These are phyloP conservation scores for Ustilago crameri DNA, from an alignment of 1,284 basidiomycete species.

Conservation along the genomic window DNA sequence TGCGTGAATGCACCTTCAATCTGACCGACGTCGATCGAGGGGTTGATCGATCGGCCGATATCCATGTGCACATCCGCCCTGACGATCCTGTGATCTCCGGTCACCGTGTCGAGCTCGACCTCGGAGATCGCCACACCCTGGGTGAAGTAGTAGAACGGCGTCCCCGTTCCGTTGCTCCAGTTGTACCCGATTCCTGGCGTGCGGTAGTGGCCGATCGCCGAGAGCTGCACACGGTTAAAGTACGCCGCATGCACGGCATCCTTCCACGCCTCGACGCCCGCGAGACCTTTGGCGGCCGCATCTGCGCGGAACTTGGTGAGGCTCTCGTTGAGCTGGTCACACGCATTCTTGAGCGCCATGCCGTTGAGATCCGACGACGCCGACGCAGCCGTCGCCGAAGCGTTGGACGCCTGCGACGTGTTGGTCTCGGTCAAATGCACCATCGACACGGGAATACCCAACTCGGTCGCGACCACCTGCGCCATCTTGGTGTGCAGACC, in stretches of 20 bases:
- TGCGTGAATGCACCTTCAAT: constrained; percentile 65
- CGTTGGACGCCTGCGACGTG: constrained; percentile 66
- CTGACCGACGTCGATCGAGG: constrained; percentile 69
- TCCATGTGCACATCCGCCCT: constrained; percentile 67
- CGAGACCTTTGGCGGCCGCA: constrained; percentile 33
- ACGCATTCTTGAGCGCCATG: constrained; percentile 67
- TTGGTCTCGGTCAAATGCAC: constrained; percentile 63
- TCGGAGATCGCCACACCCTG: constrained; percentile 66
- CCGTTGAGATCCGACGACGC: constrained; percentile 58
- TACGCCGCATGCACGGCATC: constrained; percentile 65
- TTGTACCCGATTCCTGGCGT: constrained; percentile 68
- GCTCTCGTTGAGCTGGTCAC: constrained; percentile 67
- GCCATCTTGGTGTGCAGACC: constrained; percentile 68
- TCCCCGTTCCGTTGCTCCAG: constrained; percentile 60
- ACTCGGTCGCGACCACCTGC: constrained; percentile 68
- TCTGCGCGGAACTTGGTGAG: constrained; percentile 49
- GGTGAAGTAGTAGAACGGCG: constrained; percentile 65
- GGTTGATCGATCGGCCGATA: constrained; percentile 68
- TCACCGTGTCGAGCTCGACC: constrained; percentile 68
- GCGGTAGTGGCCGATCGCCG: constrained; percentile 67
- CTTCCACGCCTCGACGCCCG: constrained; percentile 50
- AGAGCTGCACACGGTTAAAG: constrained; percentile 66
- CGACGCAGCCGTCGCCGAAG: constrained; percentile 65
- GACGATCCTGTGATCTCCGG: constrained; percentile 65
- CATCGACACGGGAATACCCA: constrained; percentile 63